phyloP scores from a whole-genome alignment of 306 rosid genomes.

The barrel medic (Medicago truncatula) region MtrunA17r5.0-ANR NC_053046.1:11765501-11766000 shows the following conservation, averaged over 20 bases:
- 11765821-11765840: conserved; percentile 96
- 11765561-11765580: no score
- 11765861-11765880: conserved; percentile 90
- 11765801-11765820: conserved; percentile 95
- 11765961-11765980: not conserved
- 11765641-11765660: no score
- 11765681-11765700: not conserved
- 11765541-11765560: no score
- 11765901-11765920: conserved; percentile 16
- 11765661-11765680: not conserved
- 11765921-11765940: not conserved
- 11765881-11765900: conserved; percentile 11
- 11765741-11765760: conserved; percentile 9
- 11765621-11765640: no score
- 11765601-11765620: no score
- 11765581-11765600: no score
- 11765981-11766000: no score
- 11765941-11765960: conserved; percentile 2
- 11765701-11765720: not conserved
- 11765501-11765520: no score
- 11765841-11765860: conserved; percentile 95
- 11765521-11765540: no score
- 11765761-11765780: conserved; percentile 32
- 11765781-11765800: conserved; percentile 98
- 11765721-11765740: not conserved